Conservation (phyloP, 345 rosid genomes). For the Clausena lansium region DNA sequence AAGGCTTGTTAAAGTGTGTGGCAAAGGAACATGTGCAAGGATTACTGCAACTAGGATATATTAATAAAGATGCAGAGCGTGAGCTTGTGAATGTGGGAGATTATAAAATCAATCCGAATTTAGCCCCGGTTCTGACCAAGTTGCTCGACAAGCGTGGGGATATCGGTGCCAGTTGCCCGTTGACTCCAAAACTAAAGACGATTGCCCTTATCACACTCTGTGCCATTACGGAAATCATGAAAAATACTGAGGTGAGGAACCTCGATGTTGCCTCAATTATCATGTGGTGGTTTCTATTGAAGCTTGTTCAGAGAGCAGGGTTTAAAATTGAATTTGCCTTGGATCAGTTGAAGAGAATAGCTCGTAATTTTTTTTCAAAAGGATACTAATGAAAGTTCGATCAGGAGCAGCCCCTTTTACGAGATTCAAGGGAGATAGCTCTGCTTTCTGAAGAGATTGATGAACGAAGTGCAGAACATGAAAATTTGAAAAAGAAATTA, state of each 20-base stretch:
- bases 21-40: neutral
- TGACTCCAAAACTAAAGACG: neutral
- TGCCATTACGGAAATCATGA: neutral
- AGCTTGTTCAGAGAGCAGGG: neutral
- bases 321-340: neutral
- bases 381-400: neutral
- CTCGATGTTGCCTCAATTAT: neutral
- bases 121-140: neutral
- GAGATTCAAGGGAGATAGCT: neutral
- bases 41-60: neutral
- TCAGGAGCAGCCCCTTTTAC: neutral
- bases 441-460: neutral
- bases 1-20: neutral
- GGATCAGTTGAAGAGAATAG: neutral
- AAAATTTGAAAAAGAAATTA: neutral
- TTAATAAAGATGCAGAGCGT: neutral
- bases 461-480: neutral
- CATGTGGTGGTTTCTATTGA: neutral
- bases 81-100: neutral
- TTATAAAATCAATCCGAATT: neutral
- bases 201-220: neutral
- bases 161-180: neutral
- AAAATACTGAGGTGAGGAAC: accelerated
- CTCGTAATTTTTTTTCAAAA: neutral
- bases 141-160: neutral